Conservation (phyloP, 1,284 basidiomycete genomes). For the Taiwanofungus camphoratus region DNA sequence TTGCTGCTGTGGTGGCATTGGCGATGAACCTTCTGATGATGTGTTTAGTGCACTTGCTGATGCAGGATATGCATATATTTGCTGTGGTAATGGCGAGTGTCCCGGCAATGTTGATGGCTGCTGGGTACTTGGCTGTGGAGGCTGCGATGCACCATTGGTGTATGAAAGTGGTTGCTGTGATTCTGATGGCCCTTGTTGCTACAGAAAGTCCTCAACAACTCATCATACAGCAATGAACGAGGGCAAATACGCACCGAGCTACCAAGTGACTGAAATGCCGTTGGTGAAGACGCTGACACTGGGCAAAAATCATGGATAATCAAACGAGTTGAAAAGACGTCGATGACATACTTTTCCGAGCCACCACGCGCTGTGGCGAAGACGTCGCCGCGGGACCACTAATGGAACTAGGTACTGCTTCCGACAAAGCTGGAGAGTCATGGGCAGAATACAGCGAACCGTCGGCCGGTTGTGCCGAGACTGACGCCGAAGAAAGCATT, state of each 20-base stretch:
- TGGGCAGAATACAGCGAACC: constrained; percentile 64
- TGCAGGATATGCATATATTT: constrained; percentile 45
- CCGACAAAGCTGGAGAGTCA: constrained; percentile 67
- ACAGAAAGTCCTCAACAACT: constrained; percentile 8
- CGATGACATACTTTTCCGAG: constrained; percentile 19
- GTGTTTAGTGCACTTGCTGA: constrained; percentile 22
- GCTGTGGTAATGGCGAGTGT: constrained; percentile 56
- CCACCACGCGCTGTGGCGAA: constrained; percentile 37
- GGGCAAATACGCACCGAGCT: constrained; percentile 15
- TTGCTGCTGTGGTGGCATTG: constrained; percentile 21
- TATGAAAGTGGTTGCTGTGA: constrained; percentile 14
- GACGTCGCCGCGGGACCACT: constrained; percentile 49
- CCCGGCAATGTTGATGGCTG: constrained; percentile 25
- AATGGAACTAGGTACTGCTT: constrained; percentile 53
- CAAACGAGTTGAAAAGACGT: background rate
- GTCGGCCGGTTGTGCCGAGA: constrained; percentile 58
- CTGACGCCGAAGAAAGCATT: constrained; percentile 71
- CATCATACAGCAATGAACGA: constrained; percentile 8
- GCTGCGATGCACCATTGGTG: constrained; percentile 18
- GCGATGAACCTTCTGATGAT: constrained; percentile 21
- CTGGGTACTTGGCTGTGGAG: constrained; percentile 10
- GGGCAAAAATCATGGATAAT: background rate
- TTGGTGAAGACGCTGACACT: constrained; percentile 22
- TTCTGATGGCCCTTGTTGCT: constrained; percentile 26
- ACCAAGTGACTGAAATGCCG: constrained; percentile 16